Evolutionary conservation across 2,329 filamentous ascomycete species (phyloP), one percentile per base, ranked within the genome.

Genomic region (Knufia fluminis): DNA sequence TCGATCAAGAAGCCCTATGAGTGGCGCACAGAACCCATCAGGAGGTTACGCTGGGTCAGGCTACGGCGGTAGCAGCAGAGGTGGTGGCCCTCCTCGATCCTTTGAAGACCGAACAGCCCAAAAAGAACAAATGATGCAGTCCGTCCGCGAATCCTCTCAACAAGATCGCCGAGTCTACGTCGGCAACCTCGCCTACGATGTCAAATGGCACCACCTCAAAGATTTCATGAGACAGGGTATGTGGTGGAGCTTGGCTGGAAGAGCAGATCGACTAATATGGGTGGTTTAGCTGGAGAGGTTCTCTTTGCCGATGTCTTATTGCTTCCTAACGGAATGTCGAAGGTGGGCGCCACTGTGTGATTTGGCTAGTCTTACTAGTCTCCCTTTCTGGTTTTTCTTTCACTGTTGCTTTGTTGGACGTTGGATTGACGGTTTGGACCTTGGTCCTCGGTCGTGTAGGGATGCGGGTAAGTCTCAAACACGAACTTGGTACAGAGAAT

Each of bases 311-410:
- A 98, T 80, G 92, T 98, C 68, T 83, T 98, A 74, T 79, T 95
- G 72, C 89, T 98, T 84, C 92, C 92, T 67, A 98, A 98, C 80
- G 92, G 92, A 90, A 98, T 98, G 92, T 97, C 91, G 87, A 98
- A 98, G 91, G 91, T 97, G 90, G 88, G 87, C 89, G 82, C 83
- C 79, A 85, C 86, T 77, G 82, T 76, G 78, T 90, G 85, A 85
- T 83, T 80, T 83, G 85, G 84, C 81, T 86, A 86, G 86, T 80
- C 81, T 80, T 73, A 82, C 75, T 76, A 74, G 73, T 75, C 75
- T 81, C 78, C 78, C 69, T 65, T 66, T 67, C 16, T 36, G 33
- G 33, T 14, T 36, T 36, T 65, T 54, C 49, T 57, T 65, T 65
- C 70, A 19, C 45, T 62, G 46, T 51, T 51, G 64, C 67, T 70